Conservation (phyloP, 2,329 filamentous ascomycete genomes). For the Orbilia ellipsospora region DNA sequence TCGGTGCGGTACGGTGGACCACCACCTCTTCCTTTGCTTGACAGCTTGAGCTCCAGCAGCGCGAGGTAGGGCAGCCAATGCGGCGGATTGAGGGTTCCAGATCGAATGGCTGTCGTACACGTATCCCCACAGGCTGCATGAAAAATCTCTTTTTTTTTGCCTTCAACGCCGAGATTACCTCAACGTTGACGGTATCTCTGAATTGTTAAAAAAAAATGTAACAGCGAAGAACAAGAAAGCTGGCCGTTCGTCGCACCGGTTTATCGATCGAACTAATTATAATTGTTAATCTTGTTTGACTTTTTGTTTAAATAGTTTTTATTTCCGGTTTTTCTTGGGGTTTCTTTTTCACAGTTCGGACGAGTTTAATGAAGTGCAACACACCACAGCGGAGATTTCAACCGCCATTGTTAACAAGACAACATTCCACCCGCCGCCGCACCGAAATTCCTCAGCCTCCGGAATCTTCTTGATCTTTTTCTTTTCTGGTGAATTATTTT, state of each 20-base stretch:
- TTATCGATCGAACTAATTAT: not conserved
- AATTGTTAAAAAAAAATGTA: not conserved
- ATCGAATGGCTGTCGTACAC: slow-evolving; percentile 55
- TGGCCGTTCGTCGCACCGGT: not conserved
- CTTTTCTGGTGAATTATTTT: no score
- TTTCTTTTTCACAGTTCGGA: not conserved
- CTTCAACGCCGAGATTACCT: not conserved
- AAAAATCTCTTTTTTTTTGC: slow-evolving; percentile 9
- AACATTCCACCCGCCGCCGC: slow-evolving; percentile 29
- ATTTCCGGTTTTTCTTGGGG: slow-evolving; percentile 14
- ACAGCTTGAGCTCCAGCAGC: no score
- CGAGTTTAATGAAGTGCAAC: slow-evolving; percentile 13
- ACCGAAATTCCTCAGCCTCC: not conserved
- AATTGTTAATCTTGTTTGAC: not conserved
- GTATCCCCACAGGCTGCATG: slow-evolving; percentile 42
- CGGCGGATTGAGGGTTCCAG: slow-evolving; percentile 2
- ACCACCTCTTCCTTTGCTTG: no score
- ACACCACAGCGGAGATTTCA: not conserved
- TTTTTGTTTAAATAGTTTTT: not conserved
- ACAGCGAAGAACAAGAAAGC: not conserved
- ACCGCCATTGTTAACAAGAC: not conserved
- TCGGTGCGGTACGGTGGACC: no score
- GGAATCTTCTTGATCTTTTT: no score
- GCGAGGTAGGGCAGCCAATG: slow-evolving; percentile 17
- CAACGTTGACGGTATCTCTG: no score